Evolutionary conservation across 2,329 filamentous ascomycete genomes (phyloP), one percentile per base, ranked within the genome.

Genomic region (Calonectria hongkongensis): DNA sequence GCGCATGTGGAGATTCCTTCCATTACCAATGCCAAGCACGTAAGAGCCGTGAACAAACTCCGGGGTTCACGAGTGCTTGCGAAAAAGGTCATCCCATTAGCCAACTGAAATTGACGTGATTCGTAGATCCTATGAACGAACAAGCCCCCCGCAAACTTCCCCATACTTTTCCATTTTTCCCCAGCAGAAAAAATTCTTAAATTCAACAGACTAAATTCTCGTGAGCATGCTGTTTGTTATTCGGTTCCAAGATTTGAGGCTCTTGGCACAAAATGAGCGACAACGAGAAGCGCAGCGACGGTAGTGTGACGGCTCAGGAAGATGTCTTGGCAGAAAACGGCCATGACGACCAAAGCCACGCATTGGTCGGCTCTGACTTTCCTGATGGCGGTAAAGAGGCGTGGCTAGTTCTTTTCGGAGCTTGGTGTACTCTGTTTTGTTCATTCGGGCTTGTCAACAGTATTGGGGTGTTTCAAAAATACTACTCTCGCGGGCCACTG

Each of bases 401-500:
- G 0, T 87, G 85, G 85, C 78, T 84, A 0, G 82, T 85, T 1
- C 82, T 86, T 4, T 68, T 84, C 6, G 85, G 85, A 16, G 83
- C 79, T 0, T 86, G 84, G 84, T 86, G 85, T 75, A 82, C 80
- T 1, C 80, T 82, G 0, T 86, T 87, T 27, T 86, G 84, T 78
- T 84, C 81, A 62, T 85, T 84, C 43, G 86, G 86, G 7, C 86
- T 83, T 81, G 76, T 81, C 43, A 92, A 81, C 84, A 87, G 63
- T 48, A 79, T 87, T 18, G 90, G 90, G 9, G 84, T 88, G 16
- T 92, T 92, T 75, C 90, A 92, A 77, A 86, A 88, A 25, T 91
- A 91, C 78, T 92, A 92, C 76, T 83, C 90, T 73, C 84, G 80
- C 8, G 82, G 87, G 9, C 85, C 88, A 21, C 82, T 92, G 3